phyloP scores from a whole-genome alignment of 441 rosid genomes.

The Adansonia rubrostipa region DNA sequence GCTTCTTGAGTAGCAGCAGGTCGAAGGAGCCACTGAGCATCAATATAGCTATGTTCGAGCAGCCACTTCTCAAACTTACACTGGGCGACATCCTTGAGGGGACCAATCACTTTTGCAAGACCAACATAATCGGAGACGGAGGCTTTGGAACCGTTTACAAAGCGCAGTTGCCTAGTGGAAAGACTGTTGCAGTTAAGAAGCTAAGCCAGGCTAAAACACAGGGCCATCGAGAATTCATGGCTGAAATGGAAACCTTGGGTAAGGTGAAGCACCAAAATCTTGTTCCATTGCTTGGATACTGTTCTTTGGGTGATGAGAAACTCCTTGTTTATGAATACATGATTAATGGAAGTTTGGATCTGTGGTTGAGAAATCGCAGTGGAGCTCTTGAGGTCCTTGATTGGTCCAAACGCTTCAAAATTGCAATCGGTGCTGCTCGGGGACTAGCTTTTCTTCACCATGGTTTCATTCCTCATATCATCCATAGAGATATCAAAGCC shows the following conservation, averaged over 20 bases:
- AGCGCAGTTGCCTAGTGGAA: slow-evolving; percentile 63
- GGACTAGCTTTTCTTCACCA: slow-evolving; percentile 91
- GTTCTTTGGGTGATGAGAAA: slow-evolving; percentile 81
- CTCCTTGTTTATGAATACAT: slow-evolving; percentile 92
- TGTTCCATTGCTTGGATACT: slow-evolving; percentile 84
- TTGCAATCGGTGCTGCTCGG: slow-evolving; percentile 73
- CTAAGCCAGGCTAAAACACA: slow-evolving; percentile 82
- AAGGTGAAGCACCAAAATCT: slow-evolving; percentile 94
- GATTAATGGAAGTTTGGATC: slow-evolving; percentile 88
- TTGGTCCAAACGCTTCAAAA: slow-evolving; percentile 79
- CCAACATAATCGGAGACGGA: slow-evolving; percentile 89
- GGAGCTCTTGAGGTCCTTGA: slow-evolving; percentile 72
- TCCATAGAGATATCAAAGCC: slow-evolving; percentile 88
- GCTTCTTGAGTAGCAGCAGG: slow-evolving; percentile 67
- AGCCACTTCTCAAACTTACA: slow-evolving; percentile 77
- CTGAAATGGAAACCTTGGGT: slow-evolving; percentile 95
- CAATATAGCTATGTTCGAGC: slow-evolving; percentile 83
- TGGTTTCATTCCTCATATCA: slow-evolving; percentile 88
- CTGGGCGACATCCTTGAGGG: slow-evolving; percentile 76
- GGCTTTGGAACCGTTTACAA: slow-evolving; percentile 92
- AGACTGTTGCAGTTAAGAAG: slow-evolving; percentile 87
- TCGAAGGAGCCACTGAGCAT: slow-evolving; percentile 90
- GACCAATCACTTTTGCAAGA: slow-evolving; percentile 77
- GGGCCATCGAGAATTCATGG: slow-evolving; percentile 84
- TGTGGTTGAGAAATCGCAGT: slow-evolving; percentile 72